These are phyloP conservation scores for Acrasis kona DNA, from an alignment of 78 protist species.

Conservation along the genomic window DNA sequence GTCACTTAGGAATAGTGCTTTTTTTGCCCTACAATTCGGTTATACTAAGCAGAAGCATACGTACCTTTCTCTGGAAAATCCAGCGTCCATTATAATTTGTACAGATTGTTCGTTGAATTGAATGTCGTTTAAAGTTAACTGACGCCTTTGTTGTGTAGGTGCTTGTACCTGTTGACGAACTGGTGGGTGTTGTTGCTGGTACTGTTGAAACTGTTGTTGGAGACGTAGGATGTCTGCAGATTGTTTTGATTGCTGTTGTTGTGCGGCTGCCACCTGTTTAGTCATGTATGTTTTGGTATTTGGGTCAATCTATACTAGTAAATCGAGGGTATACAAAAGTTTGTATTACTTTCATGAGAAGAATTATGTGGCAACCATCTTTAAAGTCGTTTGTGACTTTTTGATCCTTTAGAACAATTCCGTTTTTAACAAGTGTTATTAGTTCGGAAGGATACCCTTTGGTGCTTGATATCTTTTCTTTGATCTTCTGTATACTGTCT, in stretches of 20 bases:
- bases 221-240: not conserved
- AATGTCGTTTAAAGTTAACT: not conserved
- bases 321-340: not conserved
- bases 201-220: not conserved
- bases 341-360: too few relatives aligned
- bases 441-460: not conserved
- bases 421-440: not conserved
- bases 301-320: not conserved
- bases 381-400: not conserved
- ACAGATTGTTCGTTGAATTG: not conserved
- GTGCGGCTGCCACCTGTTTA: not conserved
- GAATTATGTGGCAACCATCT: too few relatives aligned
- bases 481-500: not conserved
- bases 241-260: not conserved
- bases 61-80: not conserved
- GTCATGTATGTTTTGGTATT: not conserved
- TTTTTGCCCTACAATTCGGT: not conserved
- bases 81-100: not conserved
- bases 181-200: not conserved
- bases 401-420: not conserved
- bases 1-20: not conserved
- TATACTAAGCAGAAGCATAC: not conserved
- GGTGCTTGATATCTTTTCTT: not conserved
- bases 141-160: not conserved
- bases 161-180: not conserved